These are phyloP conservation scores for Penicillium argentinense DNA, from an alignment of 495 filamentous ascomycete species.

Conservation along the genomic window DNA sequence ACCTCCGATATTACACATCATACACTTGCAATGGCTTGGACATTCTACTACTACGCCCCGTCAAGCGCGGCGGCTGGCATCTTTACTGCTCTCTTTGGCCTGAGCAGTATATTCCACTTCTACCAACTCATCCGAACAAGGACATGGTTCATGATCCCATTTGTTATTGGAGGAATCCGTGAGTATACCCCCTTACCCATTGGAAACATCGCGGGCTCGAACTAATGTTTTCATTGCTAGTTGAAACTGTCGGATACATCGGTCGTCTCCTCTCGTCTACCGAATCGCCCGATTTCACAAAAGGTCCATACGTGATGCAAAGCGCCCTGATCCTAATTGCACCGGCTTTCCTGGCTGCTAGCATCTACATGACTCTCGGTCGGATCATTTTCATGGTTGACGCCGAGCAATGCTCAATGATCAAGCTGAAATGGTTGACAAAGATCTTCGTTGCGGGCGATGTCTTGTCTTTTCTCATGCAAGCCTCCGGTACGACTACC, in stretches of 20 bases:
- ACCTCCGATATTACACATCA: neutral
- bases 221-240: too few species aligned
- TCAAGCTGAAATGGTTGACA: conserved; percentile 46
- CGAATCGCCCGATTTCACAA: conserved; percentile 27
- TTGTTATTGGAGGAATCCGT: conserved; percentile 55
- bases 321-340: conserved; percentile 51
- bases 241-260: conserved; percentile 45
- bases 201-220: too few species aligned
- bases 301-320: conserved; percentile 50
- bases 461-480: conserved; percentile 45
- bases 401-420: conserved; percentile 38
- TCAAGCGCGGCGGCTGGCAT: conserved; percentile 49
- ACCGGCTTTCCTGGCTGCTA: conserved; percentile 53
- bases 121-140: conserved; percentile 45
- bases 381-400: conserved; percentile 47
- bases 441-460: conserved; percentile 41
- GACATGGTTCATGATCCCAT: conserved; percentile 57
- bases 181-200: conserved; percentile 16
- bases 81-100: conserved; percentile 49
- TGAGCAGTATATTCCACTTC: conserved; percentile 40
- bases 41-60: conserved; percentile 48
- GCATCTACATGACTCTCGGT: conserved; percentile 58
- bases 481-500: conserved; percentile 26
- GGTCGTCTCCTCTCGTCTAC: conserved; percentile 33
- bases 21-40: conserved; percentile 22